These are phyloP conservation scores for Glebionis coronaria DNA, from an alignment of 129 eudicot genomes.

Conservation along the genomic window DNA sequence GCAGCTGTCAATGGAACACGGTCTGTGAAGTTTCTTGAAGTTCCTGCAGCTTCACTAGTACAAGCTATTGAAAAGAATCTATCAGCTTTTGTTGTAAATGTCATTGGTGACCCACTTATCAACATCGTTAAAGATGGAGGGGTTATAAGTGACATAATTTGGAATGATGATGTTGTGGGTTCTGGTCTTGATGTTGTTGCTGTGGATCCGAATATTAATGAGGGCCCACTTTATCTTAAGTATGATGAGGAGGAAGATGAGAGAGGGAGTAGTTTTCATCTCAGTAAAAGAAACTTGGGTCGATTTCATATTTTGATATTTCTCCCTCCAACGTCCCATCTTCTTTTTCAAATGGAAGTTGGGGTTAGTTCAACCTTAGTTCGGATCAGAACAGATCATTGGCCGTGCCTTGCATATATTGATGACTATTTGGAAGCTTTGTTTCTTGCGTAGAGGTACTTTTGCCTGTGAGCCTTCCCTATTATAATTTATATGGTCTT, in stretches of 20 bases:
- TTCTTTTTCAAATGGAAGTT: constrained; percentile 88
- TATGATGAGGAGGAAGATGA: constrained; percentile 66
- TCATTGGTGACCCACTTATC: constrained; percentile 72
- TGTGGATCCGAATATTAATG: constrained; percentile 31
- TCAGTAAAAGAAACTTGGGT: constrained; percentile 59
- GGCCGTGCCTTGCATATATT: constrained; percentile 98
- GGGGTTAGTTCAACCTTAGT: constrained; percentile 70
- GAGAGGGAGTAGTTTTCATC: constrained; percentile 29
- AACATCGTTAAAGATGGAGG: constrained; percentile 70
- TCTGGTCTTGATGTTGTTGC: constrained; percentile 37
- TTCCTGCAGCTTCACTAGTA: constrained; percentile 53
- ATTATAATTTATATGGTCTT: not conserved
- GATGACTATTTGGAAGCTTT: constrained; percentile 94
- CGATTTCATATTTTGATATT: constrained; percentile 71
- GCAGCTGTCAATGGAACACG: constrained; percentile 83
- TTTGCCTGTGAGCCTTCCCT: not conserved
- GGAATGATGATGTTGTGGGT: constrained; percentile 50
- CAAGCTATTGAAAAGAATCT: constrained; percentile 64
- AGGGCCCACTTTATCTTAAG: constrained; percentile 76
- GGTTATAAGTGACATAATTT: constrained; percentile 44
- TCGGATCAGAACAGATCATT: constrained; percentile 91
- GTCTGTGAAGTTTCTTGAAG: constrained; percentile 87
- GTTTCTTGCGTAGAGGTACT: constrained; percentile 39
- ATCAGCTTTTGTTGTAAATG: constrained; percentile 73
- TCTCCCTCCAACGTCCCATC: constrained; percentile 92